Evolutionary conservation across 2,329 filamentous ascomycete genomes (phyloP), one percentile per base, ranked within the genome.

Genomic region (Scopulariopsis brevicaulis): DNA sequence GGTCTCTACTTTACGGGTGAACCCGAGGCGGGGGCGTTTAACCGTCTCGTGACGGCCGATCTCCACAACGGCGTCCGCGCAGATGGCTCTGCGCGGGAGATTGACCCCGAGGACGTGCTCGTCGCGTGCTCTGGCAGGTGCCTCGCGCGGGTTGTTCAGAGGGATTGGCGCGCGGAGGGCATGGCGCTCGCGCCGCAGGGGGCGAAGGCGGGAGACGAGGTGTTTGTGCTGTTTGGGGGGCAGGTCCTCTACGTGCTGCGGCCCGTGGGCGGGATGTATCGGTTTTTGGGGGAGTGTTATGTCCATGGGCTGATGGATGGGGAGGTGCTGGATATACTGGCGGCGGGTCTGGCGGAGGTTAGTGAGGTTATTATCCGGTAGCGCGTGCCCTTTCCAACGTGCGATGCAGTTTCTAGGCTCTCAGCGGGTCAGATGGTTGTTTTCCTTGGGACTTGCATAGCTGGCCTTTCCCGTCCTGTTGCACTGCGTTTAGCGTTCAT

Each of bases 241-340:
- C 61, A 64, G 52, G 59, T 65, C 22, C 60, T 63, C 2, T 64
- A 64, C 50, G 59, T 63, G 7, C 28, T 66, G 40, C 59, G 62
- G 20, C 61, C 54, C 12, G 55, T 51, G 12, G 58, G 56, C 51
- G 60, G 59, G 22, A 37, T 59, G 52, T 67, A 60, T 57, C 57
- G 59, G 25, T 62, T 67, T 25, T 54, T 67, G 24, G 64, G 66
- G 4, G 65, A 66, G 53, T 60, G 62, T 22, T 67, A 67, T 60
- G 61, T 66, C 1, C 61, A 66, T 51, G 65, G 65, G 8, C 60
- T 66, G 7, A 65, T 65, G 62, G 60, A 65, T 37, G 65, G 65
- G 24, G 64, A 66, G 56, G 62, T 60, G 52, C 59, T 64, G 34
- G 60, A 60, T 57, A 53, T 61, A 28, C 40, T 61, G 43, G 60